Base-by-base conservation (phyloP, 495 filamentous ascomycete species). In the Neurospora tetraspora region DNA sequence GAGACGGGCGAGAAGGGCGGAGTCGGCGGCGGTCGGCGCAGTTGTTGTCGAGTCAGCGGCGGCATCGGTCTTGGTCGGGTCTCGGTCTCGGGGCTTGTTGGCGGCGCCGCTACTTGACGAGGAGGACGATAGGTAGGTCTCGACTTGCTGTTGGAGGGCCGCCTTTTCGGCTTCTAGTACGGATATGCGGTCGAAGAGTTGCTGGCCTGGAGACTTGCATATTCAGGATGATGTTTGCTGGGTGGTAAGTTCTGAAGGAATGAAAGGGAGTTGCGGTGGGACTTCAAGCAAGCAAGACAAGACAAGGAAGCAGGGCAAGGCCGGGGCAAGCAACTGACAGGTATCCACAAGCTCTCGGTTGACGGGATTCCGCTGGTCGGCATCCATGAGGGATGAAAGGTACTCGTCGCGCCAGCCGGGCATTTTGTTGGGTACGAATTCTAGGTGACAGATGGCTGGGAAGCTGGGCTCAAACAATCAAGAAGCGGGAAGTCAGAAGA, bases 161-260 rank as follows among this genome's bases (percentile, higher is more conserved):
- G 78, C 82, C 69, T 86, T 86, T 74, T 86, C 84, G 70, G 85
- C 83, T 79, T 90, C 84, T 70, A 90, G 82, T 23, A 81, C 79
- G 36, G 89, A 82, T 69, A 91, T 84, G 65, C 90, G 88, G 81
- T 93, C 91, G 69, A 89, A 88, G 31, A 95, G 88, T 69, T 86
- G 85, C 42, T 90, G 89, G 84, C 90, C 92, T 94, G 74, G 53
- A 18, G 8, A 38, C 20, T 10, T 34, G 47, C 53, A 61, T 61
- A 27, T 61, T 61, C 23, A 61, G 53, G 61, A 34, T 23, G 42
- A 14, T 14, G 31, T 68, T 36, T 53, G 45, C 20, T 53, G 45
- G 18, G 47, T 40, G 69, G 75, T 78, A 69, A 80, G 78, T 23
- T 69, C 73, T 16, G 43, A 39, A 71, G 68, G 45, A 68, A 47